Conservation (phyloP, 768 basidiomycete genomes). For the Polyporus arcularius region DNA sequence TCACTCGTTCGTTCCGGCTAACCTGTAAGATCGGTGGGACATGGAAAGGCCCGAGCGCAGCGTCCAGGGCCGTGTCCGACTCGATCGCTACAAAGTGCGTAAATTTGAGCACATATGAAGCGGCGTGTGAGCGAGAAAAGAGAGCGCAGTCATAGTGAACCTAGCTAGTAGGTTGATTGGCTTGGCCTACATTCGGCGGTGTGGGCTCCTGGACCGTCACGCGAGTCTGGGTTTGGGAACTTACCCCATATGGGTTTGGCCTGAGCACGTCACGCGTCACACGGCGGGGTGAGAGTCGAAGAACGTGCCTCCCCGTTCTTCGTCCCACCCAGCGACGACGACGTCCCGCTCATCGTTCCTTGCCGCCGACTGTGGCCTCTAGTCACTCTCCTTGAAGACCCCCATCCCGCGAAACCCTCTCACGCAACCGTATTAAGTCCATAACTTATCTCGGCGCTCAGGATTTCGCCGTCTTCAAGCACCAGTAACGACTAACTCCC, state of each 20-base stretch:
- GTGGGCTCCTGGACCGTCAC: slow-evolving; percentile 1
- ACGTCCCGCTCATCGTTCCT: slow-evolving; percentile 16
- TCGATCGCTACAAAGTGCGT: neutral
- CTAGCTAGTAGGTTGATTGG: too few species aligned
- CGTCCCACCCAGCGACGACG: slow-evolving; percentile 21
- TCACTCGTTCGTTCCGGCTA: slow-evolving; percentile 3
- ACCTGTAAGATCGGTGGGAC: slow-evolving; percentile 1
- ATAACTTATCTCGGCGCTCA: slow-evolving; percentile 1
- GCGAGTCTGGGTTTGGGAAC: neutral
- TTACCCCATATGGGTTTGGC: neutral
- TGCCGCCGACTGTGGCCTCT: slow-evolving; percentile 19
- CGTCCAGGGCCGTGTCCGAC: slow-evolving; percentile 9
- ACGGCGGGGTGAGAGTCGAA: slow-evolving; percentile 12
- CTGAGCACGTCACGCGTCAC: slow-evolving; percentile 17
- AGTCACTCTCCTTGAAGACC: slow-evolving; percentile 13
- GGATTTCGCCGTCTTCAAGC: slow-evolving; percentile 15
- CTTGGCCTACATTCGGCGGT: neutral
- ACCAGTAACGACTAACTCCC: slow-evolving; percentile 10
- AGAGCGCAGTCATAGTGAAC: too few species aligned
- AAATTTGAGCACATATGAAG: neutral
- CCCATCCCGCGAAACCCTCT: slow-evolving; percentile 5
- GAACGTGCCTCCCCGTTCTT: slow-evolving; percentile 23
- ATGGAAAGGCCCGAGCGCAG: neutral
- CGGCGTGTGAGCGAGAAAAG: too few species aligned
- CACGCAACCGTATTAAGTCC: neutral